phyloP scores from a whole-genome alignment of 1,139 yeast genomes.

The Pichia sp. region DNA sequence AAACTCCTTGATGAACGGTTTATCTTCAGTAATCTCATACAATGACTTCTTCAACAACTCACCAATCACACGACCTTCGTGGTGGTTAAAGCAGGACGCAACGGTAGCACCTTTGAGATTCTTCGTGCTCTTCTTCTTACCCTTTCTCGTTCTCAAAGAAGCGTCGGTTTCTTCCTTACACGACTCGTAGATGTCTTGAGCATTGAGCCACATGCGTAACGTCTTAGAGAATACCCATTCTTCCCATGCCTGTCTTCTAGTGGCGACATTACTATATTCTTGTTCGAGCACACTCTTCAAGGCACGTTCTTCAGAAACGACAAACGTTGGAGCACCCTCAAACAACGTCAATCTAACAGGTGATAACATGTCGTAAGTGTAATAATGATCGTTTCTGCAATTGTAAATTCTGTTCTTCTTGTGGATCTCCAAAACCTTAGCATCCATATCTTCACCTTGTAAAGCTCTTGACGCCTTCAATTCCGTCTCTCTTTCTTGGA shows the following conservation, averaged over 20 bases:
- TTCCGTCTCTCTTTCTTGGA: not conserved
- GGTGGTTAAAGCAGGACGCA: constrained; percentile 12
- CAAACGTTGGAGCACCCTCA: constrained; percentile 47
- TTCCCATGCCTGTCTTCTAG: constrained; percentile 31
- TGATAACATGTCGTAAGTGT: constrained; percentile 36
- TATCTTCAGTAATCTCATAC: constrained; percentile 11
- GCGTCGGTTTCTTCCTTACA: not conserved
- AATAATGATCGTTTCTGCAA: constrained; percentile 49
- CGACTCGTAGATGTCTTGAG: constrained; percentile 8
- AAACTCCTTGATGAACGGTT: not conserved
- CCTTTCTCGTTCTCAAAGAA: not conserved
- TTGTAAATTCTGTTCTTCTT: constrained; percentile 33
- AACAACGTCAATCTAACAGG: constrained; percentile 46
- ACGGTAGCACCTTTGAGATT: constrained; percentile 14
- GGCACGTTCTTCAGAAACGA: constrained; percentile 36
- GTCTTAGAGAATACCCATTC: constrained; percentile 27
- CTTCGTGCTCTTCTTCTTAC: not conserved
- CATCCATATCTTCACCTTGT: constrained; percentile 18
- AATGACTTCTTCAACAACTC: constrained; percentile 6
- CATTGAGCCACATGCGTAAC: constrained; percentile 26
- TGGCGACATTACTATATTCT: constrained; percentile 30
- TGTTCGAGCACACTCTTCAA: constrained; percentile 35
- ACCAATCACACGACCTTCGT: constrained; percentile 9
- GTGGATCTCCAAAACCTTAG: constrained; percentile 22
- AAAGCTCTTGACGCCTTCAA: constrained; percentile 17